A percentile compares a stretch with the other conserved stretches of the same genome.
Conservation (phyloP, 768 basidiomycete species). For the Gyrodon lividus region DNA sequence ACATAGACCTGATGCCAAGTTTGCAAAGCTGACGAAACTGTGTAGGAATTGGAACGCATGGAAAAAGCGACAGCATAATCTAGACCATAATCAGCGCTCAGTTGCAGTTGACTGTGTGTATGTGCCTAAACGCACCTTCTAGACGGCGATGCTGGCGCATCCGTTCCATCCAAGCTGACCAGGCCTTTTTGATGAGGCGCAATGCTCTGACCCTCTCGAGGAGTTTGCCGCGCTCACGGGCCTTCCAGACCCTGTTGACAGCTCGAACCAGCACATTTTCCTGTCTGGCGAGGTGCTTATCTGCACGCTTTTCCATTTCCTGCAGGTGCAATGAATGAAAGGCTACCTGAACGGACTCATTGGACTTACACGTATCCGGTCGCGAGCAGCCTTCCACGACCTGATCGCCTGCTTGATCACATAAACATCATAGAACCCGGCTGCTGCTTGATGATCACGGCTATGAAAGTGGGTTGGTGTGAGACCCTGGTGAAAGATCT, state of each 20-base stretch:
- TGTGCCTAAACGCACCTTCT: conserved; percentile 43
- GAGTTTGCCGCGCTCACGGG: conserved; percentile 59
- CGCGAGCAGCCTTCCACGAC: conserved; percentile 55
- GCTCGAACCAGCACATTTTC: conserved; percentile 59
- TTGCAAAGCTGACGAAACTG: conserved; percentile 36
- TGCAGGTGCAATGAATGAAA: conserved; percentile 31
- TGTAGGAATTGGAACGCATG: conserved; percentile 41
- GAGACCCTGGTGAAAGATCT: background rate
- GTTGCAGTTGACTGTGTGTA: background rate
- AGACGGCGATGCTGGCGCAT: conserved; percentile 38
- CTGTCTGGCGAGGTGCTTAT: conserved; percentile 54
- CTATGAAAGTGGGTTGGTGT: conserved; percentile 33
- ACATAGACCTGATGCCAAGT: conserved; percentile 46
- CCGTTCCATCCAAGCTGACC: conserved; percentile 50
- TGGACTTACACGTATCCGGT: conserved; percentile 48
- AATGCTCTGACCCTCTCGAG: conserved; percentile 51
- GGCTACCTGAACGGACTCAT: background rate
- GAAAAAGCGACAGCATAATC: conserved; percentile 52
- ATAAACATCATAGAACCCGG: conserved; percentile 39
- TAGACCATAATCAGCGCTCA: conserved; percentile 25
- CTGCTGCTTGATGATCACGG: conserved; percentile 42
- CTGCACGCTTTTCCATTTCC: conserved; percentile 55
- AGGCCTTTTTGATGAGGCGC: conserved; percentile 45
- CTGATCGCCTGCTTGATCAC: conserved; percentile 47
- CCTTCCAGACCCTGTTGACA: conserved; percentile 63